phyloP scores from a whole-genome alignment of 2,329 filamentous ascomycete genomes.

The Blastomyces parvus region DNA sequence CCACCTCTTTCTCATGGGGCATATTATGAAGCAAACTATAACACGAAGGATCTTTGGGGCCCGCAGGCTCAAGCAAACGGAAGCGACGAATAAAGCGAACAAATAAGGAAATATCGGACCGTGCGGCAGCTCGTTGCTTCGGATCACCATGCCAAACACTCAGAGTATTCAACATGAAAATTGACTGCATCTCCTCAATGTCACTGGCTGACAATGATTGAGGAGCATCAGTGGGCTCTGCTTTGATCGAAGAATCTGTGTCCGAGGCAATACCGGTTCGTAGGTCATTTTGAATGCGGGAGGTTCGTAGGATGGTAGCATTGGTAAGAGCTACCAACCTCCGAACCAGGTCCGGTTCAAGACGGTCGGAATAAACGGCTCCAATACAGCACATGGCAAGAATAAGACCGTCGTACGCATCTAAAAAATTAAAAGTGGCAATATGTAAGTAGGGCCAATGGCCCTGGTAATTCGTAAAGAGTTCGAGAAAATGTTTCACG shows the following conservation, averaged over 20 bases:
- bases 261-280: slow-evolving; percentile 1
- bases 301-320: slow-evolving; percentile 27
- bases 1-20: slow-evolving; percentile 38
- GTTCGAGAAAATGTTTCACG: slow-evolving; percentile 58
- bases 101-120: slow-evolving; percentile 49
- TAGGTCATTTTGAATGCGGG: slow-evolving; percentile 19
- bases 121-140: slow-evolving; percentile 54
- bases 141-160: slow-evolving; percentile 63
- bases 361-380: slow-evolving; percentile 60
- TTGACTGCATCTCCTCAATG: slow-evolving; percentile 59
- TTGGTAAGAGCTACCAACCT: slow-evolving; percentile 57
- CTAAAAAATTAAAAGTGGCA: slow-evolving; percentile 58
- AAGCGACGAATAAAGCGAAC: slow-evolving; percentile 49
- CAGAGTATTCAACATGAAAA: slow-evolving; percentile 53
- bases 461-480: slow-evolving; percentile 60
- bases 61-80: slow-evolving; percentile 47
- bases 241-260: neutral
- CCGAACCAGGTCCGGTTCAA: slow-evolving; percentile 52
- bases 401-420: slow-evolving; percentile 57
- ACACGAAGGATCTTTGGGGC: slow-evolving; percentile 36
- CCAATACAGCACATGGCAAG: slow-evolving; percentile 64
- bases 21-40: slow-evolving; percentile 55
- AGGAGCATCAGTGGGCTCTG: slow-evolving; percentile 9
- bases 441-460: slow-evolving; percentile 66
- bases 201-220: slow-evolving; percentile 23